These are phyloP conservation scores for Blastocystis sp. DNA, from an alignment of 352 stramenopile genomes.

Conservation along the genomic window DNA sequence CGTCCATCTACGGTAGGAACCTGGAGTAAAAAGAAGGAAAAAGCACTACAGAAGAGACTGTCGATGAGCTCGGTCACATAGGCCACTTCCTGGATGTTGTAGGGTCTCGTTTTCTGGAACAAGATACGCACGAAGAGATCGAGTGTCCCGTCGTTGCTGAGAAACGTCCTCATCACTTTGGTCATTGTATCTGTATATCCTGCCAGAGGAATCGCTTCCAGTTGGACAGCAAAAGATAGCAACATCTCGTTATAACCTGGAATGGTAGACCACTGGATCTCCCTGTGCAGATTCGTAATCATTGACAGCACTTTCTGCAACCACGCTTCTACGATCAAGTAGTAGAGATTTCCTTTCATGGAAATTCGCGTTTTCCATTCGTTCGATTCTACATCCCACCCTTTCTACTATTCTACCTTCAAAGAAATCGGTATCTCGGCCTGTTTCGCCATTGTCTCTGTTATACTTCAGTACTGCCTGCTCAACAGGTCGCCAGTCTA, in stretches of 20 bases:
- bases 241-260: slow-evolving; percentile 60
- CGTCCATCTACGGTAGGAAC: slow-evolving; percentile 48
- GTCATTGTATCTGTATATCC: slow-evolving; percentile 39
- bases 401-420: background rate
- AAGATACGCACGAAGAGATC: slow-evolving; percentile 45
- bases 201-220: background rate
- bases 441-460: background rate
- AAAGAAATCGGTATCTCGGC: slow-evolving; percentile 50
- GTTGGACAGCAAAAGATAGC: slow-evolving; percentile 27
- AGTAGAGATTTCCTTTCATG: slow-evolving; percentile 60
- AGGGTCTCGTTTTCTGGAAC: slow-evolving; percentile 24
- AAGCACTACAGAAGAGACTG: background rate
- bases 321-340: slow-evolving; percentile 56
- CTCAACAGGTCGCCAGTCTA: slow-evolving; percentile 45
- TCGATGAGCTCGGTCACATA: slow-evolving; percentile 56
- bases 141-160: slow-evolving; percentile 51
- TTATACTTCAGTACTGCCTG: slow-evolving; percentile 11
- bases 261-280: slow-evolving; percentile 58
- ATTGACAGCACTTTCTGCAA: slow-evolving; percentile 51
- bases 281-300: slow-evolving; percentile 53
- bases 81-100: slow-evolving; percentile 46
- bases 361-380: slow-evolving; percentile 57
- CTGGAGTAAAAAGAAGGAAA: background rate
- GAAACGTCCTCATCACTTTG: slow-evolving; percentile 58
- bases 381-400: background rate